phyloP scores from a whole-genome alignment of 108 stramenopile species.

The Nitzschia putrida region DNA sequence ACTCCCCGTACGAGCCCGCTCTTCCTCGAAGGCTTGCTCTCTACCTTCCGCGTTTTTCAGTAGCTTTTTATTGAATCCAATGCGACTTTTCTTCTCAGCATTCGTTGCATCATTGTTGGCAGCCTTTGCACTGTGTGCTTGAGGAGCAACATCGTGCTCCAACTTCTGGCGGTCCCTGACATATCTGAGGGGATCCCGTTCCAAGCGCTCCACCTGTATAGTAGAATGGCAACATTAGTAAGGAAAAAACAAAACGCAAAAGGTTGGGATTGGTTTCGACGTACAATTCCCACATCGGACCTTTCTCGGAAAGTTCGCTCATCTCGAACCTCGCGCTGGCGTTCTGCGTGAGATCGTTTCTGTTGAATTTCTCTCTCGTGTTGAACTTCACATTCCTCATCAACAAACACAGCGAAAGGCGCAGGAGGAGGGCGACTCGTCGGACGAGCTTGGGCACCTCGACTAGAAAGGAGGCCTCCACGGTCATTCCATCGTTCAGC shows the following conservation, averaged over 20 bases:
- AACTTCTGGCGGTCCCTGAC: constrained; percentile 64
- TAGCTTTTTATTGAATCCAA: constrained; percentile 56
- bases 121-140: background rate
- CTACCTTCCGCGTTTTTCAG: constrained; percentile 48
- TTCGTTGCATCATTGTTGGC: constrained; percentile 35
- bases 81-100: constrained; percentile 19
- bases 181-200: constrained; percentile 75
- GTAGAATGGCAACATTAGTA: background rate
- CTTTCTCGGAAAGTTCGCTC: constrained; percentile 73
- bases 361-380: constrained; percentile 31
- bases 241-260: background rate
- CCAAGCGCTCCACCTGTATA: constrained; percentile 59
- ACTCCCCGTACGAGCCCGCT: constrained; percentile 36
- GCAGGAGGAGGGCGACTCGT: constrained; percentile 25
- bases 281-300: constrained; percentile 66
- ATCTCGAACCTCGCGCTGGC: constrained; percentile 47
- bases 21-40: constrained; percentile 82
- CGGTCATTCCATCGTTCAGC: constrained; percentile 82
- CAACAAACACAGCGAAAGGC: constrained; percentile 80
- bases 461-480: constrained; percentile 47
- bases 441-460: constrained; percentile 9
- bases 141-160: constrained; percentile 32
- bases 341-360: constrained; percentile 20
- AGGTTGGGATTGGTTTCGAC: constrained; percentile 7
- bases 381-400: constrained; percentile 64